Percentiles rank a stretch among this genome's conserved stretches.
These are phyloP conservation scores for Cryptosporidium ryanae DNA, from an alignment of 169 alveolate genomes.

Conservation along the genomic window DNA sequence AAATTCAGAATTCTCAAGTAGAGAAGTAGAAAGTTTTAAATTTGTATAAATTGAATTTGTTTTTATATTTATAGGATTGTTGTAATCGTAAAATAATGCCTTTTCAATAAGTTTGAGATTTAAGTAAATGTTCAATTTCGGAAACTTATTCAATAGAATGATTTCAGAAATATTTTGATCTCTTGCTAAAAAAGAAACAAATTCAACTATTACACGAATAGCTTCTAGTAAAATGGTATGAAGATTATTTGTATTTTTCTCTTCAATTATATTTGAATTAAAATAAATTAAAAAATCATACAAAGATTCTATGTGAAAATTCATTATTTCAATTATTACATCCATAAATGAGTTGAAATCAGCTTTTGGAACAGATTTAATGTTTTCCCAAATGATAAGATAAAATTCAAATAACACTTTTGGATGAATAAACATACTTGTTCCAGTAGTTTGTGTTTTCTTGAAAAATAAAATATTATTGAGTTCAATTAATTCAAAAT, in stretches of 20 bases:
- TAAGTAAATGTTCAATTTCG: neutral
- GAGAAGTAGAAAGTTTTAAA: neutral
- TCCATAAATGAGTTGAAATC: neutral
- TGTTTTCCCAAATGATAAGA: neutral
- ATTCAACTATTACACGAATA: slow-evolving; percentile 1
- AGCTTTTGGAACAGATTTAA: neutral
- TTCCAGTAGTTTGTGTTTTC: neutral
- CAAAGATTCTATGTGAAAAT: neutral
- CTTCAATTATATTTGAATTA: neutral
- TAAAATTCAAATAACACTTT: slow-evolving; percentile 30
- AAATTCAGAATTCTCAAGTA: neutral
- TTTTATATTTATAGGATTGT: neutral
- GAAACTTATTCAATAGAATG: neutral
- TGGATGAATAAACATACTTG: slow-evolving; percentile 22
- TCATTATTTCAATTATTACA: neutral
- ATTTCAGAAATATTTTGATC: slow-evolving; percentile 2
- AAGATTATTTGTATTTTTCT: neutral
- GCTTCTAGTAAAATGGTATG: neutral
- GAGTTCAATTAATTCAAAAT: neutral
- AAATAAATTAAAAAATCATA: neutral
- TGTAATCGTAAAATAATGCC: neutral
- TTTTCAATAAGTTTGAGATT: slow-evolving; percentile 4
- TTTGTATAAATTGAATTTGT: neutral
- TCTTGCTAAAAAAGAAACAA: neutral
- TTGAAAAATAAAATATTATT: neutral